Conservation (phyloP, 2,329 filamentous ascomycete species). For the Hawksworthiomyces lignivorus region DNA sequence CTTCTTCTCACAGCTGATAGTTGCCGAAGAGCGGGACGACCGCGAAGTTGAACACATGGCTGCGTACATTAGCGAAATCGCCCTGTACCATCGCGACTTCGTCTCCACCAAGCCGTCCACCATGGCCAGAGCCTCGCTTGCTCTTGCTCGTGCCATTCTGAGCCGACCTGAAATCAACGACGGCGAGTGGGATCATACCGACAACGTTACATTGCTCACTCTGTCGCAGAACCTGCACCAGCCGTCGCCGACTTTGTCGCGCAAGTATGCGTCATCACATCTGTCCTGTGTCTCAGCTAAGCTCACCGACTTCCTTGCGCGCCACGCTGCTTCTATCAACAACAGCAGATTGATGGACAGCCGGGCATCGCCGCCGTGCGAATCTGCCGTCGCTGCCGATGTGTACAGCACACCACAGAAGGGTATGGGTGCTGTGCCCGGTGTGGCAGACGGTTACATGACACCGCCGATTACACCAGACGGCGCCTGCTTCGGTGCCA, state of each 20-base stretch:
- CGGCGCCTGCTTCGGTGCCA: constrained; percentile 45
- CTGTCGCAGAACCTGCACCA: constrained; percentile 53
- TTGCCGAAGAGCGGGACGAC: constrained; percentile 71
- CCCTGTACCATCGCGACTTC: constrained; percentile 93
- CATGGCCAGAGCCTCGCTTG: constrained; percentile 80
- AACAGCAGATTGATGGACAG: constrained; percentile 16
- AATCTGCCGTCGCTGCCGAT: constrained; percentile 47
- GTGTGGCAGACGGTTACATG: constrained; percentile 65
- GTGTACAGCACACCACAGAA: constrained; percentile 77
- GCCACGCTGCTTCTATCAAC: constrained; percentile 40
- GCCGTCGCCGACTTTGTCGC: constrained; percentile 48
- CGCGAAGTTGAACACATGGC: constrained; percentile 91
- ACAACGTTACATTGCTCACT: constrained; percentile 57
- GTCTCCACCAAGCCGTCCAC: constrained; percentile 86
- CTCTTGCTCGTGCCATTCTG: constrained; percentile 79
- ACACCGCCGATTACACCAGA: constrained; percentile 84
- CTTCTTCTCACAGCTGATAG: constrained; percentile 81
- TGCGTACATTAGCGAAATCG: constrained; percentile 88
- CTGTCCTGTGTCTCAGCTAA: constrained; percentile 46
- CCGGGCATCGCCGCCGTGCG: constrained; percentile 45
- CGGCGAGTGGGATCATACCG: constrained; percentile 67
- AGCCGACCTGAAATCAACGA: constrained; percentile 69
- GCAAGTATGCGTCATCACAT: constrained; percentile 51
- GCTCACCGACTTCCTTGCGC: constrained; percentile 51
- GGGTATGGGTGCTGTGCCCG: constrained; percentile 53